Evolutionary conservation across 1,284 basidiomycete species (phyloP).

Genomic region (Ustilago xerochloae): DNA sequence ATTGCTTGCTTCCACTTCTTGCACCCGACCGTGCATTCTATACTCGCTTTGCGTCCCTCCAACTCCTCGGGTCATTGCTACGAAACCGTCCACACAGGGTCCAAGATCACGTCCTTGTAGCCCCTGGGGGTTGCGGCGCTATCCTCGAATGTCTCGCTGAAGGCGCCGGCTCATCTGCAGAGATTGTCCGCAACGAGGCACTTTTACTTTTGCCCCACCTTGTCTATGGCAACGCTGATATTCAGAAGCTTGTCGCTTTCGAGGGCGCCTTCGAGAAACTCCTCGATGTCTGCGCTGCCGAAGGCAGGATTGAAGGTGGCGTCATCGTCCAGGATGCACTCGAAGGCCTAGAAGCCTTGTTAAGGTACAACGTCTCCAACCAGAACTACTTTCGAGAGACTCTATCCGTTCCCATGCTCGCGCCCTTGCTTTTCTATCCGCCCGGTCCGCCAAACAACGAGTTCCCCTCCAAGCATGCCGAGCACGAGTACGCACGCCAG

Average conservation of each 20-base stretch:
- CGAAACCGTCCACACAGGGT: conserved; percentile 76
- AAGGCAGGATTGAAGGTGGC: conserved; percentile 89
- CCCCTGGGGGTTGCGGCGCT: conserved; percentile 77
- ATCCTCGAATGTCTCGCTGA: conserved; percentile 75
- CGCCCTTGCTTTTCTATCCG: conserved; percentile 87
- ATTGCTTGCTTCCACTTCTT: conserved; percentile 79
- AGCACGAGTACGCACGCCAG: conserved; percentile 55
- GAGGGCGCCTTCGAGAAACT: conserved; percentile 96
- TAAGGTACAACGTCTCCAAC: conserved; percentile 94
- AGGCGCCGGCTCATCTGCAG: conserved; percentile 61
- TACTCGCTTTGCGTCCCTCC: conserved; percentile 84
- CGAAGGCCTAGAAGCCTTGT: conserved; percentile 82
- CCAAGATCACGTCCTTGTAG: conserved; percentile 88
- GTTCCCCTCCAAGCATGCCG: conserved; percentile 73
- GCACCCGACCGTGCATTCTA: conserved; percentile 75
- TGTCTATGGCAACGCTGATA: conserved; percentile 86
- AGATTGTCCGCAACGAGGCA: conserved; percentile 66
- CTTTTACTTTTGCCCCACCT: conserved; percentile 85
- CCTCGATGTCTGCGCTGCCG: conserved; percentile 85
- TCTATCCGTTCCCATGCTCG: conserved; percentile 81
- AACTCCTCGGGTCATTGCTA: conserved; percentile 85
- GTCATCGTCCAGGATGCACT: conserved; percentile 87
- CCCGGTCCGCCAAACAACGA: conserved; percentile 66
- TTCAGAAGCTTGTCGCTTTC: conserved; percentile 97
- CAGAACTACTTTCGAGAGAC: conserved; percentile 98